These are phyloP conservation scores for Datura wrightii DNA, from an alignment of 257 asterid species.

Conservation along the genomic window DNA sequence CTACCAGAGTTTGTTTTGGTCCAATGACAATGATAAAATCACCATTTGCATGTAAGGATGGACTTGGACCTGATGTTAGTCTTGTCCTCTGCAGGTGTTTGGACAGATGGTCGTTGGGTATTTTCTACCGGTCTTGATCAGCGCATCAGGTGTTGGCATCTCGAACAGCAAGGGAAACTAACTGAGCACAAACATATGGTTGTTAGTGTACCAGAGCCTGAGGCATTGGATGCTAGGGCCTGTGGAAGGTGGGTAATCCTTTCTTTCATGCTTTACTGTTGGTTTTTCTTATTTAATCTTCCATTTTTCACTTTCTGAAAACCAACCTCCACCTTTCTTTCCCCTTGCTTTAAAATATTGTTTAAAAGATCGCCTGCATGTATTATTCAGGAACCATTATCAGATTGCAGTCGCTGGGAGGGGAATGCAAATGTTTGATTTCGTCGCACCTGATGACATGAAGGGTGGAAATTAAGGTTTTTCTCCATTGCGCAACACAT, in stretches of 20 bases:
- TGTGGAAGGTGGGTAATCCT: conserved; percentile 59
- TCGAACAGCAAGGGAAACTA: conserved; percentile 52
- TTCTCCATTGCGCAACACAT: neutral
- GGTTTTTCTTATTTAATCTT: conserved; percentile 9
- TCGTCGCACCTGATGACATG: conserved; percentile 45
- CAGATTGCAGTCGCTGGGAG: conserved; percentile 93
- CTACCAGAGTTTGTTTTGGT: neutral
- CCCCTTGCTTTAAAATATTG: neutral
- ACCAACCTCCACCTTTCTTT: conserved; percentile 22
- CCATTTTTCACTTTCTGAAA: neutral
- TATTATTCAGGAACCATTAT: conserved; percentile 64
- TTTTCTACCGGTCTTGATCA: conserved; percentile 95
- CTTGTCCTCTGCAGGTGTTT: conserved; percentile 57
- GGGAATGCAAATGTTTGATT: conserved; percentile 93
- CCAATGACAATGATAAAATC: neutral
- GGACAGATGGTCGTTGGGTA: conserved; percentile 95
- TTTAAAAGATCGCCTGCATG: neutral
- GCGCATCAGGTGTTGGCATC: conserved; percentile 86
- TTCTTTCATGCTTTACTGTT: neutral
- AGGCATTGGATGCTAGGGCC: conserved; percentile 76
- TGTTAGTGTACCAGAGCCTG: conserved; percentile 95
- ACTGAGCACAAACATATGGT: conserved; percentile 65
- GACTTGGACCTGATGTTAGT: conserved; percentile 20
- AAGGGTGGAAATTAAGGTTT: conserved; percentile 25
- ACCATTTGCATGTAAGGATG: neutral